Percentiles rank a stretch among this genome's conserved stretches.
Conservation (phyloP, 2,329 filamentous ascomycete species). For the Elsinoe perseae region DNA sequence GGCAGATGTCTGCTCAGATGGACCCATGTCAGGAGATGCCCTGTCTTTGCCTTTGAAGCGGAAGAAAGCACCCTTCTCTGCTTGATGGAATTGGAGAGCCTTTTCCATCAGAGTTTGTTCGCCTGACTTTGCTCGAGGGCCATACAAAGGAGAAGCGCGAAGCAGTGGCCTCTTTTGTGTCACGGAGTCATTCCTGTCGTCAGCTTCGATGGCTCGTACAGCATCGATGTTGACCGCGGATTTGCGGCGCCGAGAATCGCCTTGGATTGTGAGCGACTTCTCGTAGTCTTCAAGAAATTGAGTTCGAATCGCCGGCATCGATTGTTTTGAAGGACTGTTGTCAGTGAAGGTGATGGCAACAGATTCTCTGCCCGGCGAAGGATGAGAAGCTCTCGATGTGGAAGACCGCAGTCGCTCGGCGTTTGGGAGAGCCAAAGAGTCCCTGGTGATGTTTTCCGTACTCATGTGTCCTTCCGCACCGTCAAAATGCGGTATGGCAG, state of each 20-base stretch:
- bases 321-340: neutral
- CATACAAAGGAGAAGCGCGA: slow-evolving; percentile 19
- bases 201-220: slow-evolving; percentile 21
- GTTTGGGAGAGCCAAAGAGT: neutral
- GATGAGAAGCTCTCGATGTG: neutral
- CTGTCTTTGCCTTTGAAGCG: slow-evolving; percentile 26
- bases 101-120: slow-evolving; percentile 26
- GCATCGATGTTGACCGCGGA: slow-evolving; percentile 21
- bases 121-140: slow-evolving; percentile 2
- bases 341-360: slow-evolving; percentile 9
- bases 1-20: neutral
- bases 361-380: slow-evolving; percentile 8
- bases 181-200: slow-evolving; percentile 20
- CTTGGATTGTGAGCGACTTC: slow-evolving; percentile 23
- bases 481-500: slow-evolving; percentile 18
- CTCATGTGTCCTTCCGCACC: slow-evolving; percentile 19
- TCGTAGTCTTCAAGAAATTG: slow-evolving; percentile 27
- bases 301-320: neutral
- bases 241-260: slow-evolving; percentile 26
- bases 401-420: neutral
- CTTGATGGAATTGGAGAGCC: slow-evolving; percentile 27
- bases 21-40: slow-evolving; percentile 13
- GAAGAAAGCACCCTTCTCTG: slow-evolving; percentile 29
- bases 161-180: slow-evolving; percentile 16
- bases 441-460: neutral